A percentile compares a stretch with the other conserved stretches of the same genome.
Evolutionary conservation across 2,329 filamentous ascomycete genomes (phyloP).

Genomic region (Endoconidiophora laricicola): DNA sequence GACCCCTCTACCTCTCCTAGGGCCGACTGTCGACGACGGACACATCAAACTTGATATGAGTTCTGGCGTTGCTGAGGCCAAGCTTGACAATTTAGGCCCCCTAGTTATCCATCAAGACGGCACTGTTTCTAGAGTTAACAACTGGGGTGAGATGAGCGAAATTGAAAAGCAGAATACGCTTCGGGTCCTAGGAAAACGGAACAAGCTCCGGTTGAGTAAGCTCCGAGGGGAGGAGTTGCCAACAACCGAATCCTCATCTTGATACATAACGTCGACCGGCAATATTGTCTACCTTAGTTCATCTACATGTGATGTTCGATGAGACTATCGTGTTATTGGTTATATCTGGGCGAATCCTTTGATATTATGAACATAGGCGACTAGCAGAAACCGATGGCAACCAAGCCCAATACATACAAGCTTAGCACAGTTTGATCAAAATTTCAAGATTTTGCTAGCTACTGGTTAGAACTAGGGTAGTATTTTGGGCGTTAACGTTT

Average conservation of each 20-base stretch:
- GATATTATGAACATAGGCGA: too few species aligned
- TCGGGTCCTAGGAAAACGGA: conserved; percentile 50
- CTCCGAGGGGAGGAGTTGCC: conserved; percentile 20
- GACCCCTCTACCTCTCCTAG: conserved; percentile 12
- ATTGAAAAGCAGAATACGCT: conserved; percentile 51
- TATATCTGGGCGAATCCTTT: too few species aligned
- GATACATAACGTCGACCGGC: not conserved
- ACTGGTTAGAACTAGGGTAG: too few species aligned
- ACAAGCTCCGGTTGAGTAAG: conserved; percentile 42
- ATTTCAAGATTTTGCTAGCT: too few species aligned
- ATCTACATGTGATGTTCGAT: too few species aligned
- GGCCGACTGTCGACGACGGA: conserved; percentile 5
- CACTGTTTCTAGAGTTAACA: conserved; percentile 51
- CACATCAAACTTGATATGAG: conserved; percentile 21
- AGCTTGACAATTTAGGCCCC: conserved; percentile 53
- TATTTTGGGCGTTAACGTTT: too few species aligned
- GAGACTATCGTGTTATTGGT: not conserved
- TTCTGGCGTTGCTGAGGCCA: conserved; percentile 25
- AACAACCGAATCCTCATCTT: too few species aligned
- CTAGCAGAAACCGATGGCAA: too few species aligned
- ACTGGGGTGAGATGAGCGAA: conserved; percentile 57
- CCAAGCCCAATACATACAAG: too few species aligned
- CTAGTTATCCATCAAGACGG: conserved; percentile 61
- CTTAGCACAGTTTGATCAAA: too few species aligned
- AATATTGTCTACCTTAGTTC: not conserved